phyloP scores from a whole-genome alignment of 73 alveolate species.

The Uronychia binucleata region DNA sequence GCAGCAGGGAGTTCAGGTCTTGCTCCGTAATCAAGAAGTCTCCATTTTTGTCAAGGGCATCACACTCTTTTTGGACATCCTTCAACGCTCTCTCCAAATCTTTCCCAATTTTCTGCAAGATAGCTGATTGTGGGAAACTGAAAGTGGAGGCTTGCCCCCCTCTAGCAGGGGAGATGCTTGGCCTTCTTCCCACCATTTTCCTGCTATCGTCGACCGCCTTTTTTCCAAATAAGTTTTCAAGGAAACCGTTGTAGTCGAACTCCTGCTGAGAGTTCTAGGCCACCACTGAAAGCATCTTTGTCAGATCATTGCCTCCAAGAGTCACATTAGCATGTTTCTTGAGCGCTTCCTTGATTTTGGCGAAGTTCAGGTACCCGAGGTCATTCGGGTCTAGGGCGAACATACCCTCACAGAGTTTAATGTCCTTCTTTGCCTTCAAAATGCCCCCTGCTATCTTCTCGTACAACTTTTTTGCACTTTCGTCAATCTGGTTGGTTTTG shows the following conservation, averaged over 20 bases:
- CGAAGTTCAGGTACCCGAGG: not conserved
- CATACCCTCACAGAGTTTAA: not conserved
- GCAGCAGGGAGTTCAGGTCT: not conserved
- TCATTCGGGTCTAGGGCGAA: not conserved
- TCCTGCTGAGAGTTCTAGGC: not conserved
- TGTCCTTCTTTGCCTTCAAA: not conserved
- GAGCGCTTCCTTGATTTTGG: not conserved
- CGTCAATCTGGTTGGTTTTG: not conserved
- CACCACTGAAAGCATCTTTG: not conserved
- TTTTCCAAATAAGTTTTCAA: not conserved
- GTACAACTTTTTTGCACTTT: not conserved
- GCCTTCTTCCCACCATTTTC: not conserved
- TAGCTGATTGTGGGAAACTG: not conserved
- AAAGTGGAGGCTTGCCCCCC: not conserved
- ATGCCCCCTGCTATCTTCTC: not conserved
- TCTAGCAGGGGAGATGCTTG: not conserved
- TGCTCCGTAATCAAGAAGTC: not conserved
- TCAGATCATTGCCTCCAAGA: not conserved
- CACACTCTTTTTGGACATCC: not conserved
- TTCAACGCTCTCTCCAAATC: not conserved
- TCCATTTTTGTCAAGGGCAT: not conserved
- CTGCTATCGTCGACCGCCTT: not conserved
- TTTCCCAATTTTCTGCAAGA: not conserved
- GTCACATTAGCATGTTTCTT: not conserved
- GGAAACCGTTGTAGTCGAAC: not conserved